A percentile compares a stretch with the other conserved stretches of the same genome.
phyloP scores from a whole-genome alignment of 805 yeast genomes.

The Suhomyces prunicola region DNA sequence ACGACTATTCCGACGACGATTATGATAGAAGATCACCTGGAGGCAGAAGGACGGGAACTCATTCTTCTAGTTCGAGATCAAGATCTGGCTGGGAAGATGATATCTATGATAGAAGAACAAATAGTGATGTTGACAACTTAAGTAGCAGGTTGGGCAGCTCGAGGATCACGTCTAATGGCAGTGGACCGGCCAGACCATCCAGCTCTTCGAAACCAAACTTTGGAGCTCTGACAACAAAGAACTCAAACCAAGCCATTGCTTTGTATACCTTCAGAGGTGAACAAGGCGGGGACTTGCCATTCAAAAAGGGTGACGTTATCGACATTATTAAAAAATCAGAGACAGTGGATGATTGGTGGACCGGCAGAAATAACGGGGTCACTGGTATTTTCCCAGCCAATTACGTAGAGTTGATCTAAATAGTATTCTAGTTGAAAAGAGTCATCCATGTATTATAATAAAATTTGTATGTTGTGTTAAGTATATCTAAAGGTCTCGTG shows the following conservation, averaged over 20 bases:
- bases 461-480: background rate
- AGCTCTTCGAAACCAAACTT: conserved; percentile 39
- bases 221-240: conserved; percentile 32
- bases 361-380: conserved; percentile 78
- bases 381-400: conserved; percentile 98
- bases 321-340: conserved; percentile 82
- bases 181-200: conserved; percentile 31
- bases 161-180: conserved; percentile 18
- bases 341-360: conserved; percentile 98
- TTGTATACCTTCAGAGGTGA: conserved; percentile 86
- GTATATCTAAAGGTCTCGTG: conserved; percentile 26
- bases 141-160: conserved; percentile 34
- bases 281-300: conserved; percentile 88
- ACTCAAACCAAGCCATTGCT: conserved; percentile 82
- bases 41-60: conserved; percentile 8
- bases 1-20: conserved; percentile 27
- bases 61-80: conserved; percentile 18
- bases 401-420: conserved; percentile 74
- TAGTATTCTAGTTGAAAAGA: background rate
- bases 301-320: conserved; percentile 91
- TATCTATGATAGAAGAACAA: conserved; percentile 55
- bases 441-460: background rate
- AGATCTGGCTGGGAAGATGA: conserved; percentile 84
- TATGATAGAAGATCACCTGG: conserved; percentile 18
- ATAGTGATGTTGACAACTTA: conserved; percentile 34